phyloP scores from a whole-genome alignment of 2,329 filamentous ascomycete genomes.

The Neopestalotiopsis rosae region DNA sequence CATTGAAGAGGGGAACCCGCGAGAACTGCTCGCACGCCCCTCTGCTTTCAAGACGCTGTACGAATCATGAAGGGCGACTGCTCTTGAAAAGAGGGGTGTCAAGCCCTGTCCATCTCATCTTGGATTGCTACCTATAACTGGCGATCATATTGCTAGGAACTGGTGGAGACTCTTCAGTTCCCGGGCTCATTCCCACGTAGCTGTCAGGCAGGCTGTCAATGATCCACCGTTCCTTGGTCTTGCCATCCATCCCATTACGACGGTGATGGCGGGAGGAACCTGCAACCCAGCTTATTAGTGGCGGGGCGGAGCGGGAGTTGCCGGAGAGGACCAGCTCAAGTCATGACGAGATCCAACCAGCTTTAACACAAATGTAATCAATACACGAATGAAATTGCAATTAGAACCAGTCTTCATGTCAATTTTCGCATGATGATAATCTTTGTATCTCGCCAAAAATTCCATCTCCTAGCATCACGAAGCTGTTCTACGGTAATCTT shows the following conservation, averaged over 20 bases:
- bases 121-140: not conserved
- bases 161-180: not conserved
- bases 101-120: not conserved
- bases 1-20: constrained; percentile 42
- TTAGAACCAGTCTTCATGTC: no score
- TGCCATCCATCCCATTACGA: not conserved
- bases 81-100: not conserved
- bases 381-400: not conserved
- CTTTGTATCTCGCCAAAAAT: no score
- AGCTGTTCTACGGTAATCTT: no score
- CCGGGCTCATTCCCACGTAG: not conserved
- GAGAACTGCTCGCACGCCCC: constrained; percentile 15
- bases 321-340: not conserved
- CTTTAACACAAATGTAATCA: not conserved
- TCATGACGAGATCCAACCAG: not conserved
- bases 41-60: constrained; percentile 15
- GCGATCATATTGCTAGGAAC: not conserved
- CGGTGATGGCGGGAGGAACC: not conserved
- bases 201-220: not conserved
- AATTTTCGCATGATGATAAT: no score
- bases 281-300: not conserved
- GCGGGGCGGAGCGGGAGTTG: not conserved
- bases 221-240: not conserved
- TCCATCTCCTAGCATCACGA: no score
- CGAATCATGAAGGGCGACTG: not conserved